phyloP scores from a whole-genome alignment of 2,329 filamentous ascomycete species.

The Magnaporthales sp. region DNA sequence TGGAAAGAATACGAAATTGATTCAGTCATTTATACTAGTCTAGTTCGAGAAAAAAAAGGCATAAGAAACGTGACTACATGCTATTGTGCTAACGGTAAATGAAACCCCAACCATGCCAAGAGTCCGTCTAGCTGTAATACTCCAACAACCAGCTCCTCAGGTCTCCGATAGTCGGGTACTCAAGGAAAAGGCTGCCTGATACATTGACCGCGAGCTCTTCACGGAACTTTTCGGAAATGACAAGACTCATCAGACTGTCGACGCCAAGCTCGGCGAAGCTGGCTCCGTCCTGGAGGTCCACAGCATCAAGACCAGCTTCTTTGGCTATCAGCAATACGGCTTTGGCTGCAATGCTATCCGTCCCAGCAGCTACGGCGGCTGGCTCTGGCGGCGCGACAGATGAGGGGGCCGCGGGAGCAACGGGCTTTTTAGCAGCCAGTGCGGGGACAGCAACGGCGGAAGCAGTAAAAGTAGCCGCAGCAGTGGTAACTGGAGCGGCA shows the following conservation, averaged over 20 bases:
- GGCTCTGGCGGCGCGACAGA: slow-evolving; percentile 37
- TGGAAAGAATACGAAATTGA: too few relatives aligned
- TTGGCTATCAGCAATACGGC: slow-evolving; percentile 47
- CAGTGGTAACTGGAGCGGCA: slow-evolving; percentile 25
- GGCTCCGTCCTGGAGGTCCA: slow-evolving; percentile 47
- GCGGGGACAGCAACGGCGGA: too few relatives aligned
- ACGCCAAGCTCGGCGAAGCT: slow-evolving; percentile 49
- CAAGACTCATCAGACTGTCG: slow-evolving; percentile 53
- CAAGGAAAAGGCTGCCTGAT: slow-evolving; percentile 42
- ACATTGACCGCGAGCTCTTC: slow-evolving; percentile 49
- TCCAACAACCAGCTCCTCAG: slow-evolving; percentile 44
- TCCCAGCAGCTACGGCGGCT: slow-evolving; percentile 39
- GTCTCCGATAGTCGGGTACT: slow-evolving; percentile 42
- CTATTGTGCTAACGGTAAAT: too few relatives aligned
- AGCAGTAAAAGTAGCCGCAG: slow-evolving; percentile 20
- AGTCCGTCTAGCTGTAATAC: too few relatives aligned
- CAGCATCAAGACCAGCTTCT: slow-evolving; percentile 44
- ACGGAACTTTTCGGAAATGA: slow-evolving; percentile 45
- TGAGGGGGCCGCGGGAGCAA: slow-evolving; percentile 36
- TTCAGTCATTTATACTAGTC: too few relatives aligned
- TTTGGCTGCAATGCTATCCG: slow-evolving; percentile 35
- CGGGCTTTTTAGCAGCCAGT: slow-evolving; percentile 27
- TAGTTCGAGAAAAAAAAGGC: too few relatives aligned
- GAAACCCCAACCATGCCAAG: too few relatives aligned
- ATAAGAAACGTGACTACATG: too few relatives aligned